Percentiles rank a stretch among this genome's conserved stretches.
phyloP scores from a whole-genome alignment of 139 green algal species.

The Ettlia oleoabundans region DNA sequence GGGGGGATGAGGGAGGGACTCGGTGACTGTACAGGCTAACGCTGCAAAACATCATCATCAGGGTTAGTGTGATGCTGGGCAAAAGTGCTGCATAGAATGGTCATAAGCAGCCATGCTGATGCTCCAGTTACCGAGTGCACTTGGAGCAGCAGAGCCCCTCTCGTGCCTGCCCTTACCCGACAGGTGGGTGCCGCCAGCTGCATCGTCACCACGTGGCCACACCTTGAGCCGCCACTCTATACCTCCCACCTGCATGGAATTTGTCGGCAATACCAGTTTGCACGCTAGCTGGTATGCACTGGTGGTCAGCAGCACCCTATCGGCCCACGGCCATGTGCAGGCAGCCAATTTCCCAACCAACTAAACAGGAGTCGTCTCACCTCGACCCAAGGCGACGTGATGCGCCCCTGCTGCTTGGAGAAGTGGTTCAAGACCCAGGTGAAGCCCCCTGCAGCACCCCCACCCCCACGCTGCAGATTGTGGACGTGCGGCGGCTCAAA shows the following conservation, averaged over 20 bases:
- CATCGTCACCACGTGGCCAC: constrained; percentile 21
- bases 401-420: constrained; percentile 22
- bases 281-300: not conserved
- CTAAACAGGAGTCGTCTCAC: not conserved
- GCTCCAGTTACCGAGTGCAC: not conserved
- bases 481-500: constrained; percentile 25
- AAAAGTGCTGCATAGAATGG: not conserved
- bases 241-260: constrained; percentile 5
- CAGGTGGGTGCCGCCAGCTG: constrained; percentile 22
- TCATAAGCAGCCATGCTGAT: not conserved
- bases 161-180: not conserved
- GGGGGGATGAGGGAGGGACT: not conserved
- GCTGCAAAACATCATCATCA: no score
- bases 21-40: no score
- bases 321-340: not conserved
- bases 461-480: not conserved
- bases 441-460: constrained; percentile 16
- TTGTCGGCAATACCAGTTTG: not conserved
- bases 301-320: not conserved
- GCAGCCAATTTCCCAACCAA: not conserved
- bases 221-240: constrained; percentile 34
- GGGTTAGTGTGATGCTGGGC: no score
- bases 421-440: constrained; percentile 10
- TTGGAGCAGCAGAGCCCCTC: not conserved
- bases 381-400: constrained; percentile 15